These are phyloP conservation scores for Apodospora peruviana DNA, from an alignment of 495 filamentous ascomycete genomes.

Conservation along the genomic window DNA sequence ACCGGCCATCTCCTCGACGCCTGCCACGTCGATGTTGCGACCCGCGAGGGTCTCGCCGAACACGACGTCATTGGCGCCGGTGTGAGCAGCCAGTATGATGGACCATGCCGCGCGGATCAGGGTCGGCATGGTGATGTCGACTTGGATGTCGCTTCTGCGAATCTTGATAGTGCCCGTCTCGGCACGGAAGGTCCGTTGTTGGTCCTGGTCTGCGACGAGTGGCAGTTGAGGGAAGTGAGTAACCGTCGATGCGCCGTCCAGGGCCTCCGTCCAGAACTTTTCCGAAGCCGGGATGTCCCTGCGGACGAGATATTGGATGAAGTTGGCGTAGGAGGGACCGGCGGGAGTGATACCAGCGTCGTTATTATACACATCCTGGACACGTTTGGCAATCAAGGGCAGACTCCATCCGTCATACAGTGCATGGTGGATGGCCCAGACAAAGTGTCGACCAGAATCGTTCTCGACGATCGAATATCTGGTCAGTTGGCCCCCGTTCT, in stretches of 20 bases:
- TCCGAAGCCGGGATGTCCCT: constrained; percentile 13
- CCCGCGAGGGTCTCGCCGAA: constrained; percentile 40
- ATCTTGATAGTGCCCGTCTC: constrained; percentile 7
- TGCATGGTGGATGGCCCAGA: constrained; percentile 58
- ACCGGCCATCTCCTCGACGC: constrained; percentile 45
- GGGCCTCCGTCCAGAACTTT: constrained; percentile 20
- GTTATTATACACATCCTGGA: constrained; percentile 26
- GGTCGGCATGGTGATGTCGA: constrained; percentile 22
- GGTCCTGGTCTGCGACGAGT: not conserved
- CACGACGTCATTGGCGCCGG: constrained; percentile 34
- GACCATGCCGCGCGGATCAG: constrained; percentile 41
- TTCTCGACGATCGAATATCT: constrained; percentile 18
- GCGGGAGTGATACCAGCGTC: not conserved
- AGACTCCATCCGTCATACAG: constrained; percentile 63
- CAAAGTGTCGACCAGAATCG: constrained; percentile 26
- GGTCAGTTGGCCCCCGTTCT: constrained; percentile 18
- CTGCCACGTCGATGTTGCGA: constrained; percentile 38
- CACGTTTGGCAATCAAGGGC: constrained; percentile 39
- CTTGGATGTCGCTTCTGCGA: constrained; percentile 2
- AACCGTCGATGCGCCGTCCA: constrained; percentile 7
- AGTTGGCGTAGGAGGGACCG: constrained; percentile 22
- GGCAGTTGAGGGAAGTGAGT: constrained; percentile 18
- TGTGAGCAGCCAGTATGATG: constrained; percentile 31
- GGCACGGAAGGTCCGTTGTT: too few species aligned
- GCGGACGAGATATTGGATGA: constrained; percentile 23